These are phyloP conservation scores for Komagataea norvegica DNA, from an alignment of 1,139 yeast genomes.

Conservation along the genomic window DNA sequence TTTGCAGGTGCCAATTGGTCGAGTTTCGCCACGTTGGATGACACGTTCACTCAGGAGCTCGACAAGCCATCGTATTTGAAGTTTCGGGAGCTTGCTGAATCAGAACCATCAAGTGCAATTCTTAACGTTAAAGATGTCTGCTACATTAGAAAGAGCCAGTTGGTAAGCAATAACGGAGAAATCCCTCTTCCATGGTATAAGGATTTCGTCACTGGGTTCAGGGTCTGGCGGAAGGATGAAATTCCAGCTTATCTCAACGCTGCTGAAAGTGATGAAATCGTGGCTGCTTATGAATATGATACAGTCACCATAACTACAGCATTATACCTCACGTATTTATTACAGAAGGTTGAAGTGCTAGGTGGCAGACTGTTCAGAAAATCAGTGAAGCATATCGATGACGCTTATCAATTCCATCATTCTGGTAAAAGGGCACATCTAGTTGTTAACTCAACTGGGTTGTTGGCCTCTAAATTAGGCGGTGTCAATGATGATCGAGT, in stretches of 20 bases:
- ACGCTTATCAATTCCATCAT: conserved; percentile 22
- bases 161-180: conserved; percentile 12
- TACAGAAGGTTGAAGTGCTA: conserved; percentile 22
- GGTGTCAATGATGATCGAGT: conserved; percentile 50
- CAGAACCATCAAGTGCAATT: conserved; percentile 51
- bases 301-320: conserved; percentile 31
- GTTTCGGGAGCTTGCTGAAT: conserved; percentile 39
- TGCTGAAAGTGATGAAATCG: no score
- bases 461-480: conserved; percentile 31
- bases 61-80: conserved; percentile 44
- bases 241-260: no score
- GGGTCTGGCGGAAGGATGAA: conserved; percentile 30
- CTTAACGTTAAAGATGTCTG: conserved; percentile 44
- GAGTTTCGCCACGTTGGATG: conserved; percentile 46
- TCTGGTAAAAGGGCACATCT: conserved; percentile 34
- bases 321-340: conserved; percentile 26
- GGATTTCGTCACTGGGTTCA: conserved; percentile 44
- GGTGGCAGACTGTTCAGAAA: conserved; percentile 29
- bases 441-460: conserved; percentile 31
- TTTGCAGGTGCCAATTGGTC: conserved; percentile 80
- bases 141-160: conserved; percentile 38
- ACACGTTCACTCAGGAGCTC: conserved; percentile 39
- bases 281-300: conserved; percentile 26
- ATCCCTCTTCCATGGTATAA: conserved; percentile 29
- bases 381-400: conserved; percentile 26